Base-by-base conservation (phyloP, 2,329 filamentous ascomycete genomes). In the Trichoderma cornu-damae region DNA sequence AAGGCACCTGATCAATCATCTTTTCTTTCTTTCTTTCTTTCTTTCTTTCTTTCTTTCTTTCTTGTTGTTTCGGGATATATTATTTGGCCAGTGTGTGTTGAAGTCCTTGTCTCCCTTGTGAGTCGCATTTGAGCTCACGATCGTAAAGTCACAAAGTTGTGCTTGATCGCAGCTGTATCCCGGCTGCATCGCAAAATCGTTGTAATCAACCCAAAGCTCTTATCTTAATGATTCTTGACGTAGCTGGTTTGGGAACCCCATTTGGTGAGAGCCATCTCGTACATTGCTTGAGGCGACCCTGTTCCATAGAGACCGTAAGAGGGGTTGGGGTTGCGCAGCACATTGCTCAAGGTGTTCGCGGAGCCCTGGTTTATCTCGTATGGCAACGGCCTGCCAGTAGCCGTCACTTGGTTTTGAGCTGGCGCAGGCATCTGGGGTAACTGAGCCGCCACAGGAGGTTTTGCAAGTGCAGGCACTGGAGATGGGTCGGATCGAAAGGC, bases 241-340 rank as follows among this genome's bases (percentile, higher is more conserved):
- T 62, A 79, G 67, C 55, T 77, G 70, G 49, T 76, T 73, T 18
- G 73, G 68, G 61, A 77, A 77, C 30, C 71, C 62, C 62, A 79
- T 69, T 8, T 73, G 69, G 1, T 71, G 69, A 38, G 72, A 3
- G 75, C 74, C 24, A 78, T 77, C 20, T 77, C 77, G 60, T 80
- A 80, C 35, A 73, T 69, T 12, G 70, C 72, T 37, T 68, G 69
- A 30, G 58, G 44, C 7, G 48, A 34, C n/a, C 77, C 74, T 43
- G 74, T 71, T 35, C 78, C 78, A 59, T 76, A 79, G 65, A 79
- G 73, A 30, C 73, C 73, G 59, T 79, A 80, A 38, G 61, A 56
- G 12, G 65, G 47, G 24, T 72, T 68, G 6, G 65, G 48, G 32
- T 73, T 68, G 6, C 69, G 68, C 30, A 64, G 59, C 47, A 67